phyloP scores from a whole-genome alignment of 2,329 filamentous ascomycete genomes.

The Cercospora canescens region DNA sequence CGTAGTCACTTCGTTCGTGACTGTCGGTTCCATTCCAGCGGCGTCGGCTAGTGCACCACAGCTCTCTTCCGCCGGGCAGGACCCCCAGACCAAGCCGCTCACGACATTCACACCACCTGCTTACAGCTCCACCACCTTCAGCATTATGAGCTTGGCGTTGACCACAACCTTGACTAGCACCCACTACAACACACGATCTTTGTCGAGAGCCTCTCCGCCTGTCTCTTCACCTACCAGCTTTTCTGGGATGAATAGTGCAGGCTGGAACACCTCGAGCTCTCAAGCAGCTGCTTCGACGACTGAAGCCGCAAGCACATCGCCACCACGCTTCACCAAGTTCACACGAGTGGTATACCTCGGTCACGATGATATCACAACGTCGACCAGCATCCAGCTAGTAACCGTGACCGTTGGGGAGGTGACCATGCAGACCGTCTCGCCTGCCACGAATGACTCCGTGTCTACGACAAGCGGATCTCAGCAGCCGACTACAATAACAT shows the following conservation, averaged over 20 bases:
- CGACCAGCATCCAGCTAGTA: slow-evolving; percentile 28
- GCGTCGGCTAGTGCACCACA: not conserved
- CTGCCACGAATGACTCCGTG: not conserved
- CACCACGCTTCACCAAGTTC: slow-evolving; percentile 23
- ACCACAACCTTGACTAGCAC: slow-evolving; percentile 34
- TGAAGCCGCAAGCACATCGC: not conserved
- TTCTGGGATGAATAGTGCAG: slow-evolving; percentile 27
- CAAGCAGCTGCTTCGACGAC: not conserved
- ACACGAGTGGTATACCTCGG: slow-evolving; percentile 30
- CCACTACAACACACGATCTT: slow-evolving; percentile 25
- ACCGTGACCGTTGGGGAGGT: slow-evolving; percentile 29
- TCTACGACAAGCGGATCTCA: not conserved
- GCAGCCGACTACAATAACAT: not conserved
- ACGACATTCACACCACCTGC: slow-evolving; percentile 26
- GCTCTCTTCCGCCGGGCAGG: slow-evolving; percentile 10
- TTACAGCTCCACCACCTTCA: slow-evolving; percentile 32
- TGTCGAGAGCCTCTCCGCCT: slow-evolving; percentile 21
- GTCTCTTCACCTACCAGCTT: slow-evolving; percentile 21
- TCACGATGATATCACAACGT: slow-evolving; percentile 29
- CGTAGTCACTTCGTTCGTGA: slow-evolving; percentile 27
- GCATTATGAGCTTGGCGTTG: slow-evolving; percentile 22
- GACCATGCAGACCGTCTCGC: slow-evolving; percentile 17
- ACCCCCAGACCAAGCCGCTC: slow-evolving; percentile 6
- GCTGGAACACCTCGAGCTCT: slow-evolving; percentile 31
- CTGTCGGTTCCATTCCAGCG: slow-evolving; percentile 16